These are phyloP conservation scores for Dacryopinax spathularia DNA, from an alignment of 768 basidiomycete species.

Conservation along the genomic window DNA sequence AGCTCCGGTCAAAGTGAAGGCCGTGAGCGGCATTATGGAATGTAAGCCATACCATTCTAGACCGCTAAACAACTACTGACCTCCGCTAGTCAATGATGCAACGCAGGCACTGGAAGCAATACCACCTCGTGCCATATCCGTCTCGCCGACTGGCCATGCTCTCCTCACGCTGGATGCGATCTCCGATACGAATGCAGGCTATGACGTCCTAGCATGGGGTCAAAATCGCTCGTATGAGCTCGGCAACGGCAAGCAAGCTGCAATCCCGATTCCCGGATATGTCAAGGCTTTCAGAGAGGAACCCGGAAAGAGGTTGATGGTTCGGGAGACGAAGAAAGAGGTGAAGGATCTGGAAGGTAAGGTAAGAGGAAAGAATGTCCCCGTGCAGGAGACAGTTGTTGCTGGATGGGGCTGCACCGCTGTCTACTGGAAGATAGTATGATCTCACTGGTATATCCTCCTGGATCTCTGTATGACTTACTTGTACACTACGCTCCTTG, in stretches of 20 bases:
- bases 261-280: constrained; percentile 38
- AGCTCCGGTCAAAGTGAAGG: constrained; percentile 56
- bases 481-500: neutral
- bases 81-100: constrained; percentile 46
- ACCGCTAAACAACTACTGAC: constrained; percentile 4
- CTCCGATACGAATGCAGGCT: constrained; percentile 29
- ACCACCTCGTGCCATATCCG: constrained; percentile 42
- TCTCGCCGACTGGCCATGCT: constrained; percentile 53
- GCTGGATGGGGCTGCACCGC: constrained; percentile 50
- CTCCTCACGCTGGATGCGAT: constrained; percentile 57
- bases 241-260: constrained; percentile 56
- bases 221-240: constrained; percentile 59
- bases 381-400: constrained; percentile 50
- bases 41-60: constrained; percentile 38
- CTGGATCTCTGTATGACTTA: too few species aligned
- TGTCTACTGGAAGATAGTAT: constrained; percentile 48
- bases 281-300: constrained; percentile 35
- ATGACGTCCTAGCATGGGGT: constrained; percentile 62
- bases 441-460: neutral
- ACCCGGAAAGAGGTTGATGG: constrained; percentile 37
- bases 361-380: constrained; percentile 43
- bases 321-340: constrained; percentile 34
- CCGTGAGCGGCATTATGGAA: constrained; percentile 71
- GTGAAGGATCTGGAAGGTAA: constrained; percentile 48
- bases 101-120: constrained; percentile 49